Conservation (phyloP, 2,329 filamentous ascomycete genomes). For the Huntiella omanensis region DNA sequence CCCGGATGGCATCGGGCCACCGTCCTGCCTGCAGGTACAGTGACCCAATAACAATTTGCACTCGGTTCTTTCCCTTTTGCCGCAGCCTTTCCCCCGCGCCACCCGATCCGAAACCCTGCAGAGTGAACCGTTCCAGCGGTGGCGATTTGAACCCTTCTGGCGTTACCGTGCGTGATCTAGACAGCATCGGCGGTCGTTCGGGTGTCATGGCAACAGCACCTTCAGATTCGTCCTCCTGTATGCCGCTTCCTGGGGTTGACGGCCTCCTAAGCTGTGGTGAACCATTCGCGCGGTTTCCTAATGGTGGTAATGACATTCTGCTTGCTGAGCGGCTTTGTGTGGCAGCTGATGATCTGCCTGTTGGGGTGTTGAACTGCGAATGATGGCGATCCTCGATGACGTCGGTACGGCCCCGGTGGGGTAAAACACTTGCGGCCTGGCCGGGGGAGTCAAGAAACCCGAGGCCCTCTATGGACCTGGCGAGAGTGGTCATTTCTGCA, state of each 20-base stretch:
- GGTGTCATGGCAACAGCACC: conserved; percentile 26
- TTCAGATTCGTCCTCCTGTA: conserved; percentile 19
- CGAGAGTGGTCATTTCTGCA: conserved; percentile 56
- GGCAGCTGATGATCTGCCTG: conserved; percentile 33
- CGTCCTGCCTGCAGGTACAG: conserved; percentile 77
- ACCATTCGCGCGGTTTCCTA: conserved; percentile 22
- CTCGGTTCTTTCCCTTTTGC: conserved; percentile 62
- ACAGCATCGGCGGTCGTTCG: conserved; percentile 7
- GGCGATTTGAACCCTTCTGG: conserved; percentile 29
- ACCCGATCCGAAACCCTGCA: conserved; percentile 51
- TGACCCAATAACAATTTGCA: conserved; percentile 63
- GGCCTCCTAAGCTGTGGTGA: conserved; percentile 29
- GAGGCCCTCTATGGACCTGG: conserved; percentile 53
- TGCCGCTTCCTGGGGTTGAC: conserved; percentile 28
- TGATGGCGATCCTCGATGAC: conserved; percentile 27
- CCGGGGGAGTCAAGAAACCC: conserved; percentile 63
- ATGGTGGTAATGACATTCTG: conserved; percentile 70
- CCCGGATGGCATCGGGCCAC: conserved; percentile 73
- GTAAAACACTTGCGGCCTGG: conserved; percentile 22
- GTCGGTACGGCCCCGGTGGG: conserved; percentile 8
- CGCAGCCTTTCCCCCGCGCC: conserved; percentile 60
- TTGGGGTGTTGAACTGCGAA: conserved; percentile 32
- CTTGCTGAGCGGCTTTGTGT: conserved; percentile 34
- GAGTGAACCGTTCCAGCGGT: conserved; percentile 38
- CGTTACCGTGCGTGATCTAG: conserved; percentile 21